phyloP scores from a whole-genome alignment of 306 rosid genomes.

The Vigna reflexopilosa region DNA sequence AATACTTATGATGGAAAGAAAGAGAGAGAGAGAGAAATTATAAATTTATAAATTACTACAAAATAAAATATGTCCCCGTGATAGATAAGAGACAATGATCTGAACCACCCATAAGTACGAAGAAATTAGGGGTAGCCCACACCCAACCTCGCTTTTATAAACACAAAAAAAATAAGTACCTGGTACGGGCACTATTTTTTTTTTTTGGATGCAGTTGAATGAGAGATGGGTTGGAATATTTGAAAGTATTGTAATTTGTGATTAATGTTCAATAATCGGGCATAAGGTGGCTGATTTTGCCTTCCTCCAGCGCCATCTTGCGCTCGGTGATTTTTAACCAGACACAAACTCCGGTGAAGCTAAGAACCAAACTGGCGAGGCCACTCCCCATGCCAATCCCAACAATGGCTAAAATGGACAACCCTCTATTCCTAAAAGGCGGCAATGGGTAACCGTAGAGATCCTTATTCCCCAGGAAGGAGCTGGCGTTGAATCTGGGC shows the following conservation, averaged over 20 bases:
- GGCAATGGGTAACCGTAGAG: conserved; percentile 93
- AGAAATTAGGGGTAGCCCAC: conserved; percentile 48
- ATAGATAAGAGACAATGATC: conserved; percentile 53
- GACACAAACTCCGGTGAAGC: conserved; percentile 91
- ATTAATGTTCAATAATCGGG: conserved; percentile 72
- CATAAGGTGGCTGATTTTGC: conserved; percentile 83
- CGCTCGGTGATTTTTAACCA: conserved; percentile 89
- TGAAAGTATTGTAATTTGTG: background rate
- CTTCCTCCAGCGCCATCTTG: conserved; percentile 79
- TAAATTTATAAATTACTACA: background rate
- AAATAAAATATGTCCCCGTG: conserved; percentile 36
- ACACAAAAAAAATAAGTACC: conserved; percentile 45
- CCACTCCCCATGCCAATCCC: conserved; percentile 98
- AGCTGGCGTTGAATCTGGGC: conserved; percentile 76
- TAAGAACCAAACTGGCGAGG: conserved; percentile 76
- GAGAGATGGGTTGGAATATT: conserved; percentile 50
- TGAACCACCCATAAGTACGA: conserved; percentile 47
- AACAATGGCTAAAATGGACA: conserved; percentile 87
- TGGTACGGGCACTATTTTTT: conserved; percentile 30
- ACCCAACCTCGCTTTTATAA: conserved; percentile 35
- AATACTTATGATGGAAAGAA: background rate
- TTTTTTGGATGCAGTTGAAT: conserved; percentile 38
- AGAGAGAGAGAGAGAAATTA: background rate
- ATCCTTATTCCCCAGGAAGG: conserved; percentile 82
- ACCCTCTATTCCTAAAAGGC: conserved; percentile 61